Evolutionary conservation across 1,284 basidiomycete genomes (phyloP), one percentile per base, ranked within the genome.

Genomic region (Ustilago curta): DNA sequence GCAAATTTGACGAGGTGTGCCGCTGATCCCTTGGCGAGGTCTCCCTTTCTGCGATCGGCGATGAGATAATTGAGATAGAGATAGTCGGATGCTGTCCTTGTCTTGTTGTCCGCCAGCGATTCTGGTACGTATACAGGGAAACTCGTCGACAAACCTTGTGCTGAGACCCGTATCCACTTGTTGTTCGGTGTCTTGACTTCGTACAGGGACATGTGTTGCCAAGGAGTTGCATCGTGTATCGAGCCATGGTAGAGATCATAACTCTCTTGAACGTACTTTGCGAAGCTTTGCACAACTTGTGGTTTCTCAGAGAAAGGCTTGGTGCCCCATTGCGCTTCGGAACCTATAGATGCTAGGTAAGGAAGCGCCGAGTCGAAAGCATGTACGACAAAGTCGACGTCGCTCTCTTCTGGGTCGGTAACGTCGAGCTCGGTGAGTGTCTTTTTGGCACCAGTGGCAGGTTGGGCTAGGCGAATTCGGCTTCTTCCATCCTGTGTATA

Each of bases 321-420:
- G 18, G 61, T 69, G 23, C 76, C 76, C 76, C 76, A 77, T 25
- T 77, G 76, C 42, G 64, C 64, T 32, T 61, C 68, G 2, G 76
- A 77, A 4, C 76, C 76, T 19, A 77, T 74, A 4, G 76, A 70
- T 4, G 68, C 64, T 9, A 77, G 65, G 53, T 74, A 74, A 11
- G 76, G 65, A 1, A 77, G 45, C 1, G 71, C 71, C 9, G 76
- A 74, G 55, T 77, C 76, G 43, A 77, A 77, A 25, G 71, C 57
- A 6, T 61, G 43, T 1, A 76, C 45, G 40, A 71, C 23, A 35
- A 76, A 76, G 60, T 65, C 58, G 45, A 71, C 29, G 43, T 76
- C 73, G 68, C 37, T 42, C 50, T 75, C 72, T 23, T 62, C 48
- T 18, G 69, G 59, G 21, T 71, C 53, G 44, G 35, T 39, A 1